Evolutionary conservation across 2,329 filamentous ascomycete genomes (phyloP).

Genomic region (Graphilbum ipis-grandicollis): DNA sequence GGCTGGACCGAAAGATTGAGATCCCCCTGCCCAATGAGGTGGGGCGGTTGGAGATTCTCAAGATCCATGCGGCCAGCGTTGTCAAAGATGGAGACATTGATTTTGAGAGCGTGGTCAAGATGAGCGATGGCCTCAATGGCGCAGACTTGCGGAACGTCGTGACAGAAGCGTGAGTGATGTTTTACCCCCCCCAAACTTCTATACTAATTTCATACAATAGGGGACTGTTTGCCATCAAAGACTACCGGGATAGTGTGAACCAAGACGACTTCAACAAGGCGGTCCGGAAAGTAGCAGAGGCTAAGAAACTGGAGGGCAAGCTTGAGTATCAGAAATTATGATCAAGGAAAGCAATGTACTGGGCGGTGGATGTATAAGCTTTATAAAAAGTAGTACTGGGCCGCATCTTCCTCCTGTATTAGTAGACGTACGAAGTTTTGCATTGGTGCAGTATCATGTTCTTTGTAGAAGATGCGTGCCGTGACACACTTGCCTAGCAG

Average conservation of each 20-base stretch:
- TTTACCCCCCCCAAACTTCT: too few species aligned
- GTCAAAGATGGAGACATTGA: constrained; percentile 89
- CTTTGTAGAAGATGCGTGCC: too few species aligned
- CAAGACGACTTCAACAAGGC: constrained; percentile 99
- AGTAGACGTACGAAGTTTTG: too few species aligned
- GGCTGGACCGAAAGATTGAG: constrained; percentile 94
- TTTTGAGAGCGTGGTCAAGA: constrained; percentile 98
- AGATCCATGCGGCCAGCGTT: constrained; percentile 84
- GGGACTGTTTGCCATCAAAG: constrained; percentile 94
- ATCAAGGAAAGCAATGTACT: too few species aligned
- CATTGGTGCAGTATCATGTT: too few species aligned
- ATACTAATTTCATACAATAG: not conserved
- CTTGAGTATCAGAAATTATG: constrained; percentile 94
- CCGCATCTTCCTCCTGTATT: too few species aligned
- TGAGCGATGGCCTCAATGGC: constrained; percentile 96
- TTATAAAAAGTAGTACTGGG: too few species aligned
- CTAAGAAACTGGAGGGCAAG: constrained; percentile 98
- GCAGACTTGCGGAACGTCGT: constrained; percentile 96
- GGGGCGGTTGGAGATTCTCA: constrained; percentile 87
- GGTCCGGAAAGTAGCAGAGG: constrained; percentile 88
- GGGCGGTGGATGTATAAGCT: too few species aligned
- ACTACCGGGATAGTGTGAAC: constrained; percentile 87
- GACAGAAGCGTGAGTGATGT: constrained; percentile 89
- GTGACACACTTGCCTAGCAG: too few species aligned
- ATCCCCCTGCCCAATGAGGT: constrained; percentile 96